A percentile compares a stretch with the other conserved stretches of the same genome.
These are phyloP conservation scores for Alloascoidea hylecoeti DNA, from an alignment of 805 yeast species.

Conservation along the genomic window DNA sequence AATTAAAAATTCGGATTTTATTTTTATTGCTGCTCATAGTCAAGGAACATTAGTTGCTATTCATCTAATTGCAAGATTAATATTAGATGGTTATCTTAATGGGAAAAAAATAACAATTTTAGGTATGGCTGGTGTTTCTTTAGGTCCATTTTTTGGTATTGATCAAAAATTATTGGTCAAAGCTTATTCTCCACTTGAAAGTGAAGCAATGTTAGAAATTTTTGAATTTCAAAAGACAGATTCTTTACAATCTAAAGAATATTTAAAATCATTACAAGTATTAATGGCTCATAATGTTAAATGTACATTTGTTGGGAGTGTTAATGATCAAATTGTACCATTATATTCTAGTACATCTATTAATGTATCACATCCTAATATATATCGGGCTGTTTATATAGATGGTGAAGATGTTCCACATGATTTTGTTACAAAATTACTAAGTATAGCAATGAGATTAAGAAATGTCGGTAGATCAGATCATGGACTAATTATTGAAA, in stretches of 20 bases:
- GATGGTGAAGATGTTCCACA: constrained; percentile 68
- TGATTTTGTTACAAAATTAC: constrained; percentile 53
- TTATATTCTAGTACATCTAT: constrained; percentile 63
- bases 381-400: constrained; percentile 63
- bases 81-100: constrained; percentile 31
- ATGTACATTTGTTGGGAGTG: constrained; percentile 59
- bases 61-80: constrained; percentile 42
- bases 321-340: constrained; percentile 74
- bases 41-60: constrained; percentile 77
- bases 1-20: constrained; percentile 41
- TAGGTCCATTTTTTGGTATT: constrained; percentile 71
- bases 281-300: constrained; percentile 51
- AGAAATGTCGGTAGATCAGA: constrained; percentile 60
- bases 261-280: constrained; percentile 38
- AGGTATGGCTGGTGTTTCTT: constrained; percentile 79
- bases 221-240: constrained; percentile 65
- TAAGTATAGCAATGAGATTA: constrained; percentile 49
- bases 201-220: constrained; percentile 57
- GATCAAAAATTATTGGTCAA: constrained; percentile 56
- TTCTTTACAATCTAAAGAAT: constrained; percentile 48
- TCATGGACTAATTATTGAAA: constrained; percentile 64
- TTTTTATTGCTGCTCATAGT: constrained; percentile 69
- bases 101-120: constrained; percentile 38
- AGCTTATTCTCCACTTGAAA: constrained; percentile 70
- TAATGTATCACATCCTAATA: constrained; percentile 66